Evolutionary conservation across 2,329 filamentous ascomycete genomes (phyloP).

Genomic region (Aureobasidium pullulans): DNA sequence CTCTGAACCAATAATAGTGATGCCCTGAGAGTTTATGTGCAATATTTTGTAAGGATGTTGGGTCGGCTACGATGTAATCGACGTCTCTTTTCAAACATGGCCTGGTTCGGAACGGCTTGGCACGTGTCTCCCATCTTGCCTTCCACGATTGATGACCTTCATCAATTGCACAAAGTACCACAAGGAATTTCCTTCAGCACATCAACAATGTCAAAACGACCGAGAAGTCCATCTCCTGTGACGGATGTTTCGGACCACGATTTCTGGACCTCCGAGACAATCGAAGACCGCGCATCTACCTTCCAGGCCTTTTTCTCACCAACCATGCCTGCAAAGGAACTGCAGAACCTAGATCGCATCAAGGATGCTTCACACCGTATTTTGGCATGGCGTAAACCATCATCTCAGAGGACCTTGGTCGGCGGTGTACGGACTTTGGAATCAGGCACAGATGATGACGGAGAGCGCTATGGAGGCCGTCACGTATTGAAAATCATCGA

Average conservation of each 20-base stretch:
- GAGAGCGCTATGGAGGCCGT: constrained; percentile 45
- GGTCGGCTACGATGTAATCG: background rate
- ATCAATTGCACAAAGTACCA: background rate
- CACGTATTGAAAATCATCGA: constrained; percentile 41
- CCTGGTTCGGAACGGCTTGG: background rate
- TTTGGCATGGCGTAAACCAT: constrained; percentile 39
- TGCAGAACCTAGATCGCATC: constrained; percentile 40
- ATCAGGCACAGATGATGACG: constrained; percentile 46
- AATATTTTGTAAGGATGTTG: too few relatives aligned
- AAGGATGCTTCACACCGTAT: constrained; percentile 43
- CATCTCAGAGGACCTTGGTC: constrained; percentile 9
- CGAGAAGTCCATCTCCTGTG: constrained; percentile 10
- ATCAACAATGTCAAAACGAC: constrained; percentile 13
- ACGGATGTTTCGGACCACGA: constrained; percentile 16
- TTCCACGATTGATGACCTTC: background rate
- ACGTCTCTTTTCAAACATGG: background rate
- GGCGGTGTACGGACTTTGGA: constrained; percentile 9
- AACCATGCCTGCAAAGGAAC: constrained; percentile 30
- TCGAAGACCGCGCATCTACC: constrained; percentile 44
- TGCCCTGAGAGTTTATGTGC: too few relatives aligned
- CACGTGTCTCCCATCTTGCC: background rate
- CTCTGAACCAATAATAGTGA: too few relatives aligned
- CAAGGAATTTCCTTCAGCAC: background rate
- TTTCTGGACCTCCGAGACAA: constrained; percentile 39
- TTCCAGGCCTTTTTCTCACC: constrained; percentile 47